Evolutionary conservation across 2,329 filamentous ascomycete species (phyloP), one percentile per base, ranked within the genome.

Genomic region (Pestalotiopsis sp.): DNA sequence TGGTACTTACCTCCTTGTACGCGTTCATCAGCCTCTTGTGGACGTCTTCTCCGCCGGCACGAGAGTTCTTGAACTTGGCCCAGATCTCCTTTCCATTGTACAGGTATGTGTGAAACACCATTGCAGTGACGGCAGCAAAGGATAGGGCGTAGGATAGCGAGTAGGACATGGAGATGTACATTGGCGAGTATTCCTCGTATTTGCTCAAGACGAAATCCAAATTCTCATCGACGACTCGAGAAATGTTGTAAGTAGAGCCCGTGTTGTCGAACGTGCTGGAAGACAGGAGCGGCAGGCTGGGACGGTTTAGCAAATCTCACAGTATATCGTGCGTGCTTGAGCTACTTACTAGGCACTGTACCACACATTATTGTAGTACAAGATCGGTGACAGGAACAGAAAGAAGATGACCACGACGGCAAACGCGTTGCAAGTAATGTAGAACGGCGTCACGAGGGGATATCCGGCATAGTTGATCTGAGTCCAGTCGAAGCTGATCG

Each of bases 1-100:
- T 0, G 1, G 7, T 31, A 31, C 31, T 9, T 0, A 78, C 80
- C 39, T 80, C 79, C 2, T 71, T 69, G 59, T 82, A 82, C 1
- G 69, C 68, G 68, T 79, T 79, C 71, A 81, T 81, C 11, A 82
- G 70, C 27, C 77, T 75, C 41, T 79, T 73, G 66, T 83, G 81
- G 25, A 82, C 72, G 65, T 82, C 80, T 59, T 81, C 78, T 4
- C 76, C 76, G 20, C 66, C 66, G 25, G 66, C 56, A 7, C 75
- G 75, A 4, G 75, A 70, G 66, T 78, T 76, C 69, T 76, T 78
- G 57, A 78, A 73, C 39, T 76, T 76, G 58, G 75, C 76, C 74
- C 75, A 77, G 45, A 80, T 79, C 66, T 80, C 78, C 4, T 69
- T 68, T 20, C 78, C 77, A 56, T 80, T 77, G 72, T 79, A 78